Evolutionary conservation across 1,284 basidiomycete species (phyloP).

Genomic region (Pseudomicrostroma phylloplanum): DNA sequence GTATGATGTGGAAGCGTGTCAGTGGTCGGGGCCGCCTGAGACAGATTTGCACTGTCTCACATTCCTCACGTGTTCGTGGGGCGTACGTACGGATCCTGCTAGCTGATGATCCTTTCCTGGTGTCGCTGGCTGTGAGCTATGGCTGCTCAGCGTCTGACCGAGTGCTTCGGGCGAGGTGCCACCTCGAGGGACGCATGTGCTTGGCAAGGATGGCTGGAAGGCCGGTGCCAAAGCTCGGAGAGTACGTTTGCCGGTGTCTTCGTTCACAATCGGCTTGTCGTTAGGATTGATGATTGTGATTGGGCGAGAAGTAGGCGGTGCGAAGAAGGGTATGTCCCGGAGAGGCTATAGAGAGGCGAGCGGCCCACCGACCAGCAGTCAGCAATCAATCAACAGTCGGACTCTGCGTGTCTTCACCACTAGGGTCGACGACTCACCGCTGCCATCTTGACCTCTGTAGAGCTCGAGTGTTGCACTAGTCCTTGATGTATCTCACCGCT

Average conservation of each 20-base stretch:
- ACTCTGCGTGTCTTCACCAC: no score
- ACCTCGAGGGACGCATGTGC: neutral
- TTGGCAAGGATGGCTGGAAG: neutral
- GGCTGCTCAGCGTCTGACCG: neutral
- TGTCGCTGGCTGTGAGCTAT: neutral
- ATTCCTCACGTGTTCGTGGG: neutral
- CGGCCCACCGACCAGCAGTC: neutral
- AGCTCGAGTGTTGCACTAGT: no score
- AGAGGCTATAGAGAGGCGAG: neutral
- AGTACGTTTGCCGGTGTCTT: no score
- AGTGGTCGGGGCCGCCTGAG: neutral
- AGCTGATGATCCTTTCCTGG: neutral
- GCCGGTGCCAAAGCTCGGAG: neutral
- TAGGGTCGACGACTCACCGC: no score
- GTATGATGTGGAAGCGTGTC: no score
- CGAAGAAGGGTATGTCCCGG: neutral
- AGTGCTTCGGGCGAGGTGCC: neutral
- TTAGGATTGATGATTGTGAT: neutral
- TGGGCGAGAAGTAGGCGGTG: slow-evolving; percentile 4
- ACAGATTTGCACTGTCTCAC: neutral
- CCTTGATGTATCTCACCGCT: no score
- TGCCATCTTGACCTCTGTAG: no score
- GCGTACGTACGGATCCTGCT: neutral
- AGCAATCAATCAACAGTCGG: no score
- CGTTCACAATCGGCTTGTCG: no score